These are phyloP conservation scores for Polytrichum formosum DNA, from an alignment of 225 moss, liverwort and hornwort species.

Conservation along the genomic window DNA sequence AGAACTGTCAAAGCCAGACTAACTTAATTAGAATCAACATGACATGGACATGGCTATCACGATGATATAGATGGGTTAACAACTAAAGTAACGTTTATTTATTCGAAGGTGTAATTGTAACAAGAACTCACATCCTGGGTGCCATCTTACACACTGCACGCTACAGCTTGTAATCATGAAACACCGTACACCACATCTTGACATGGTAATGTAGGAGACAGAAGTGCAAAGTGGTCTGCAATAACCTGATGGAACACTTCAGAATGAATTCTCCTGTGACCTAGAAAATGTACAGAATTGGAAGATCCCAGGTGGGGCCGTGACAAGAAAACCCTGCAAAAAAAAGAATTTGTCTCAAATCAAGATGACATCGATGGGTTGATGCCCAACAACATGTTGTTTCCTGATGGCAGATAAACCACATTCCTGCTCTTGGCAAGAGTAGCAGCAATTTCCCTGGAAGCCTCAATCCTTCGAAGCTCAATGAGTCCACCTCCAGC, in stretches of 20 bases:
- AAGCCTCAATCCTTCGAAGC: constrained; percentile 53
- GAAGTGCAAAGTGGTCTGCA: not conserved
- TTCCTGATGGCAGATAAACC: constrained; percentile 50
- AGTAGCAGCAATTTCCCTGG: constrained; percentile 47
- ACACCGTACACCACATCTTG: not conserved
- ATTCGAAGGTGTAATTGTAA: no score
- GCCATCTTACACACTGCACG: not conserved
- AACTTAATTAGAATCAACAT: not conserved
- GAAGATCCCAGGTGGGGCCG: not conserved
- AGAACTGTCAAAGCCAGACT: no score
- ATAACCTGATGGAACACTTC: not conserved
- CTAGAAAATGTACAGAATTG: not conserved
- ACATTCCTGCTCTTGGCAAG: constrained; percentile 55
- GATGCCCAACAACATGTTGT: constrained; percentile 49
- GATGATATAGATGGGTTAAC: constrained; percentile 29
- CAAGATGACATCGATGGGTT: constrained; percentile 38
- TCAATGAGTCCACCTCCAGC: constrained; percentile 53
- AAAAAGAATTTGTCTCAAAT: no score
- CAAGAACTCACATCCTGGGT: not conserved
- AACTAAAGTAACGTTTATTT: no score
- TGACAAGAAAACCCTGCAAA: not conserved
- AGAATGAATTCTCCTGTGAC: not conserved
- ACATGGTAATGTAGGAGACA: not conserved
- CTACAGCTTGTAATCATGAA: not conserved
- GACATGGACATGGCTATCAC: constrained; percentile 15